Conservation (phyloP, 1,139 yeast genomes). For the Protomyces inouyei region DNA sequence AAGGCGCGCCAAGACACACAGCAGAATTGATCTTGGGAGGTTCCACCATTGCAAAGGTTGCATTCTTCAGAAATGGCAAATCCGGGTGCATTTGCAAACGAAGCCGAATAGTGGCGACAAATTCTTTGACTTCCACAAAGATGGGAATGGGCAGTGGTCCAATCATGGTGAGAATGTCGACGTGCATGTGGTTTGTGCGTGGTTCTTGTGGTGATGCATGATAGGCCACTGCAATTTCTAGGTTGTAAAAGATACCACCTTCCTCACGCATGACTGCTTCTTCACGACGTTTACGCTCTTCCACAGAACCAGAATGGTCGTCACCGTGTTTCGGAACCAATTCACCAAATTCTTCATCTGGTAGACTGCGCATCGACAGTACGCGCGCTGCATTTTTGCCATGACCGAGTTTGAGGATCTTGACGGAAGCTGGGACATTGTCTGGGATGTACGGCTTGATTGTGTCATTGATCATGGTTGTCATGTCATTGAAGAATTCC, state of each 20-base stretch:
- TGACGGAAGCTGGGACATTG: slow-evolving; percentile 10
- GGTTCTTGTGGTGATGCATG: slow-evolving; percentile 14
- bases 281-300: slow-evolving; percentile 15
- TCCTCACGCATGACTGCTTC: slow-evolving; percentile 22
- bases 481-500: slow-evolving; percentile 14
- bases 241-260: slow-evolving; percentile 25
- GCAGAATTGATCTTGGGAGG: slow-evolving; percentile 17
- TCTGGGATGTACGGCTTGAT: slow-evolving; percentile 22
- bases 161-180: slow-evolving; percentile 10
- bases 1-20: slow-evolving; percentile 23
- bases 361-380: slow-evolving; percentile 25
- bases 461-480: slow-evolving; percentile 18
- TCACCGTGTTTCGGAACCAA: slow-evolving; percentile 22
- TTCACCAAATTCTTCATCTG: slow-evolving; percentile 24
- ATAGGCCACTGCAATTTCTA: slow-evolving; percentile 22
- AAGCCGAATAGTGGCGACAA: slow-evolving; percentile 24
- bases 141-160: slow-evolving; percentile 23
- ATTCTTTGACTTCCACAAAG: slow-evolving; percentile 24
- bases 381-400: slow-evolving; percentile 21
- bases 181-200: slow-evolving; percentile 21
- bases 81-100: slow-evolving; percentile 23
- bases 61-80: slow-evolving; percentile 19
- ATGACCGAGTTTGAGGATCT: slow-evolving; percentile 17
- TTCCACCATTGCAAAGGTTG: slow-evolving; percentile 22
- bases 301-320: slow-evolving; percentile 12